phyloP scores from a whole-genome alignment of 805 yeast species.

The Candida jianshihensis region DNA sequence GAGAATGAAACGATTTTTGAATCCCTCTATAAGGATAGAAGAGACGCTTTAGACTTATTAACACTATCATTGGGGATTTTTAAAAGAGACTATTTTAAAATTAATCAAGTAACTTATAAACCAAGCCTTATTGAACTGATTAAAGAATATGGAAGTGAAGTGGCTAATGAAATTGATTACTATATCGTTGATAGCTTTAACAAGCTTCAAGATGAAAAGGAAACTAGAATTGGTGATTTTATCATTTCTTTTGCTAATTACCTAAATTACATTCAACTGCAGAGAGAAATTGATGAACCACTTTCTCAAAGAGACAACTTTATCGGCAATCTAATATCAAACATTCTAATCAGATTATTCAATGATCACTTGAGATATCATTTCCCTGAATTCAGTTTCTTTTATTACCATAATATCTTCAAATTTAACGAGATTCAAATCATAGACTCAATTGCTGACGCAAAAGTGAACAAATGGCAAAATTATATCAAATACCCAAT shows the following conservation, averaged over 20 bases:
- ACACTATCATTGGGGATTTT: conserved; percentile 1
- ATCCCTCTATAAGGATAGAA: conserved; percentile 3
- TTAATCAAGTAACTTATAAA: neutral
- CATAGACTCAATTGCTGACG: neutral
- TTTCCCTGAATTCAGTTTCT: conserved; percentile 6
- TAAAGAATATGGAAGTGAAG: neutral
- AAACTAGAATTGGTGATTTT: conserved; percentile 5
- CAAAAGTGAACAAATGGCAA: conserved; percentile 8
- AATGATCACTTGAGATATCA: conserved; percentile 5
- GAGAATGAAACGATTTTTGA: conserved; percentile 2
- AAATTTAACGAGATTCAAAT: neutral
- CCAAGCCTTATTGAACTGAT: conserved; percentile 1
- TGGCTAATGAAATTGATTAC: conserved; percentile 1
- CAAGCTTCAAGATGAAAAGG: neutral
- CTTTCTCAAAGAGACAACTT: neutral
- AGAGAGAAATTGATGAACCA: neutral
- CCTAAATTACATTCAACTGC: neutral
- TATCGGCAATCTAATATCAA: conserved; percentile 2
- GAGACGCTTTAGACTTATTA: conserved; percentile 1
- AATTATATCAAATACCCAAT: conserved; percentile 11
- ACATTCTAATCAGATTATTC: conserved; percentile 6
- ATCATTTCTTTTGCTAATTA: conserved; percentile 2
- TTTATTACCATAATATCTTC: conserved; percentile 3
- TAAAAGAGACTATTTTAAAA: neutral
- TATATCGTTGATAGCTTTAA: conserved; percentile 1